Evolutionary conservation across 1,139 yeast genomes (phyloP), one percentile per base, ranked within the genome.

Genomic region (Sugiyamaella xylanicola): DNA sequence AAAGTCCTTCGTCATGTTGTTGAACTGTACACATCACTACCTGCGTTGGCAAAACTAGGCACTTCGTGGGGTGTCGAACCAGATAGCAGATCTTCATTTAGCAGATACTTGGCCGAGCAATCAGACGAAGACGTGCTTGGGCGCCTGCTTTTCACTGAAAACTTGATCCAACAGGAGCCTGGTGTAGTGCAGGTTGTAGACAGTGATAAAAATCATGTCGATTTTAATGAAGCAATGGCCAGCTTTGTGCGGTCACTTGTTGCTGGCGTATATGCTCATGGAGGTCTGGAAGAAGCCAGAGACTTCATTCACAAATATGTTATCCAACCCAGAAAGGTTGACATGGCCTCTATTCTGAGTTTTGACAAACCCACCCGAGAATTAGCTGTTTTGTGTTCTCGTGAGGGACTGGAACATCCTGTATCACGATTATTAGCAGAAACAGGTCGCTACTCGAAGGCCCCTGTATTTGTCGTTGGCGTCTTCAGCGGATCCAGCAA

Each of bases 401-500:
- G 93, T 63, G 87, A 92, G 68, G 82, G 83, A n/a, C 77, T 92
- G 61, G 80, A 81, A 54, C 80, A 82, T 32, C 97, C 97, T 21
- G 79, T 87, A 4, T 84, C 92, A 41, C 84, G 96, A 69, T 80
- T 95, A 58, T 76, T 93, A 59, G 93, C 96, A 29, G 99, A 93
- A 73, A 87, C 96, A 27, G 99, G 99, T 70, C 82, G 99, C 72
- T 77, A 79, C 65, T 84, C 97, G 2, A 82, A 83, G 57, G 84
- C 89, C 56, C 96, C 99, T 22, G 86, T 91, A 45, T 93, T 82
- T 66, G 88, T 92, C 16, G 96, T 93, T 36, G 98, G 97, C 53
- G 95, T 90, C 1, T 93, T 91, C 72, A 79, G 86, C 56, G 98
- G 97, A 36, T 78, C 79, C 20, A 84, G 84, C 59, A 86, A 90